These are phyloP conservation scores for Aspergillus bombycis DNA, from an alignment of 2,329 filamentous ascomycete genomes.

Conservation along the genomic window DNA sequence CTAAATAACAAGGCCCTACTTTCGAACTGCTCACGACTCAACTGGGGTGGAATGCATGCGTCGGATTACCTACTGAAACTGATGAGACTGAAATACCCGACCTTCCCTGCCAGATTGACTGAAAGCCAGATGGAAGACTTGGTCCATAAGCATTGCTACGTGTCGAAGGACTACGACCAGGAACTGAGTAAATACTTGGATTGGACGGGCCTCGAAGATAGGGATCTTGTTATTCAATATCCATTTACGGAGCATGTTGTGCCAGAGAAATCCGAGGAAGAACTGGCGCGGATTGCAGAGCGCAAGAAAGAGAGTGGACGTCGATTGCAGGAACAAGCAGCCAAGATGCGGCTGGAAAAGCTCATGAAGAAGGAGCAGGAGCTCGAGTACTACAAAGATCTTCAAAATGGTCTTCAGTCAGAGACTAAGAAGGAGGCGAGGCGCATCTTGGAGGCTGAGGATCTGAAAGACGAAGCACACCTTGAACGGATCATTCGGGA, in stretches of 20 bases:
- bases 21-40: conserved; percentile 81
- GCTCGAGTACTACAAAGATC: conserved; percentile 86
- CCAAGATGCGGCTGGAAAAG: conserved; percentile 95
- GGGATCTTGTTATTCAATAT: conserved; percentile 87
- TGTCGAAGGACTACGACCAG: conserved; percentile 79
- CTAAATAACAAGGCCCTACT: conserved; percentile 83
- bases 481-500: conserved; percentile 85
- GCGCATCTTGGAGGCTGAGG: conserved; percentile 82
- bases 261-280: conserved; percentile 90
- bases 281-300: conserved; percentile 86
- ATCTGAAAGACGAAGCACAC: conserved; percentile 86
- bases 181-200: conserved; percentile 80
- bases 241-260: conserved; percentile 91
- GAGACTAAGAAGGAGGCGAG: conserved; percentile 90
- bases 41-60: conserved; percentile 91
- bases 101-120: conserved; percentile 83
- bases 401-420: conserved; percentile 72
- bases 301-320: conserved; percentile 93
- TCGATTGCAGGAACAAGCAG: conserved; percentile 89
- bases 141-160: conserved; percentile 84
- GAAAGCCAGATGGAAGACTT: conserved; percentile 85
- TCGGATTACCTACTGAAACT: conserved; percentile 91
- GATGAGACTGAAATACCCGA: conserved; percentile 86
- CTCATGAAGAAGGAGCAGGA: conserved; percentile 95
- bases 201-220: conserved; percentile 88